Evolutionary conservation across 78 protist species (phyloP).

Genomic region (Planoprotostelium fungivorum): DNA sequence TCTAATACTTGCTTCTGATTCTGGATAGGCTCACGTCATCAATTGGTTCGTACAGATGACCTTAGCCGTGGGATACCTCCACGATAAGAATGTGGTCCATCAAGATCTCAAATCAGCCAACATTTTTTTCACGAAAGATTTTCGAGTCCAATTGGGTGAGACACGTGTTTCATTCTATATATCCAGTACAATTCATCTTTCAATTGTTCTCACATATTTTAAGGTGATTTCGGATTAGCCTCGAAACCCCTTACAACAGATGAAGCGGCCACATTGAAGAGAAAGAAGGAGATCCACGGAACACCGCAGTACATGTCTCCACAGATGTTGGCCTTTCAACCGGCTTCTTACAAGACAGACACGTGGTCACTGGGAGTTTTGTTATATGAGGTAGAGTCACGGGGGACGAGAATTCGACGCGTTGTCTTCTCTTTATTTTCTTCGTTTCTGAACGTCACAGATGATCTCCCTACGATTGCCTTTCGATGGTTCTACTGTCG

Average conservation of each 20-base stretch:
- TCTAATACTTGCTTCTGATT: not conserved
- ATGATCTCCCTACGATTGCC: not conserved
- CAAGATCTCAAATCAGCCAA: not conserved
- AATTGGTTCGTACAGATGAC: not conserved
- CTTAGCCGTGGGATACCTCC: not conserved
- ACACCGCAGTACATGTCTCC: not conserved
- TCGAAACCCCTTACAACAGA: not conserved
- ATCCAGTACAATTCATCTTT: not conserved
- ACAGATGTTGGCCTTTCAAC: not conserved
- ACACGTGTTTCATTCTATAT: not conserved
- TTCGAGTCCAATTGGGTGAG: not conserved
- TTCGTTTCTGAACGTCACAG: not conserved
- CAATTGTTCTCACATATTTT: too few relatives aligned
- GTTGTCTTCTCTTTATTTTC: too few relatives aligned
- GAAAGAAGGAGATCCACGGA: not conserved
- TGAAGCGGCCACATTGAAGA: not conserved
- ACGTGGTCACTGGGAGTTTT: not conserved
- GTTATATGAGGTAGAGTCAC: not conserved
- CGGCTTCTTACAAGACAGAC: not conserved
- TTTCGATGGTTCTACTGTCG: not conserved
- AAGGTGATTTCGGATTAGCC: not conserved
- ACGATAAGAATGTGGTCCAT: not conserved
- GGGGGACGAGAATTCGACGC: not conserved
- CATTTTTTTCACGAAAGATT: not conserved
- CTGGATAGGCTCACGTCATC: not conserved